A percentile compares a stretch with the other conserved stretches of the same genome.
These are phyloP conservation scores for Naganishia kalamii DNA, from an alignment of 768 basidiomycete genomes.

Conservation along the genomic window DNA sequence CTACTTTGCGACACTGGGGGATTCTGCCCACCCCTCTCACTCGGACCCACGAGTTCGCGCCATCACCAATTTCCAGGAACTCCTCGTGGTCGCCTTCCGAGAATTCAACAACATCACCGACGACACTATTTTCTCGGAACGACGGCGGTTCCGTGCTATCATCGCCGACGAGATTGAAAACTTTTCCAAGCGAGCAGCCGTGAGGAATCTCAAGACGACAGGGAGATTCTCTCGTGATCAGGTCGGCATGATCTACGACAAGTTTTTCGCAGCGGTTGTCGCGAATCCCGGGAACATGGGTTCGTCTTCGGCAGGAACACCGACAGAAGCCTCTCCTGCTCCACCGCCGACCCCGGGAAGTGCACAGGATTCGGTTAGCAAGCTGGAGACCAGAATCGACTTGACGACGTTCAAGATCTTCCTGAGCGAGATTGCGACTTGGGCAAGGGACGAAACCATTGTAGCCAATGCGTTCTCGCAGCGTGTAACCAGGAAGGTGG, in stretches of 20 bases:
- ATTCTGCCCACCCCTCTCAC: conserved; percentile 86
- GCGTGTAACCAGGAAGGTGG: conserved; percentile 80
- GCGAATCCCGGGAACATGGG: conserved; percentile 8
- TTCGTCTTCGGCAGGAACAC: not conserved
- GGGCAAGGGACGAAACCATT: conserved; percentile 90
- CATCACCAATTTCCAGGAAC: conserved; percentile 95
- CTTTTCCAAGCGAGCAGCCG: conserved; percentile 83
- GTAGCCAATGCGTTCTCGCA: conserved; percentile 88
- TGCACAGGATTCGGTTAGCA: conserved; percentile 55
- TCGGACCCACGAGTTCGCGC: conserved; percentile 80
- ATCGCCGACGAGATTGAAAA: conserved; percentile 87
- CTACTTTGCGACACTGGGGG: conserved; percentile 87
- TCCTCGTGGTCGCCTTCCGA: conserved; percentile 90
- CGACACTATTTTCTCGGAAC: conserved; percentile 81
- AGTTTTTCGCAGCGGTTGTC: conserved; percentile 53
- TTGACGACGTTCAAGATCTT: conserved; percentile 79
- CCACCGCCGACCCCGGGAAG: conserved; percentile 35
- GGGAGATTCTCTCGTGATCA: conserved; percentile 82
- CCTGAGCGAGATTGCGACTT: conserved; percentile 84
- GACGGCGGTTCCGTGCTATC: conserved; percentile 75
- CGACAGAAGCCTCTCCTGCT: not conserved
- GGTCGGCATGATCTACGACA: conserved; percentile 80
- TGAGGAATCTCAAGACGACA: conserved; percentile 74
- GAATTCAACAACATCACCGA: conserved; percentile 96
- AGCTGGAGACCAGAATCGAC: conserved; percentile 83